Conservation (phyloP, 306 rosid species). For the Senna siamea region DNA sequence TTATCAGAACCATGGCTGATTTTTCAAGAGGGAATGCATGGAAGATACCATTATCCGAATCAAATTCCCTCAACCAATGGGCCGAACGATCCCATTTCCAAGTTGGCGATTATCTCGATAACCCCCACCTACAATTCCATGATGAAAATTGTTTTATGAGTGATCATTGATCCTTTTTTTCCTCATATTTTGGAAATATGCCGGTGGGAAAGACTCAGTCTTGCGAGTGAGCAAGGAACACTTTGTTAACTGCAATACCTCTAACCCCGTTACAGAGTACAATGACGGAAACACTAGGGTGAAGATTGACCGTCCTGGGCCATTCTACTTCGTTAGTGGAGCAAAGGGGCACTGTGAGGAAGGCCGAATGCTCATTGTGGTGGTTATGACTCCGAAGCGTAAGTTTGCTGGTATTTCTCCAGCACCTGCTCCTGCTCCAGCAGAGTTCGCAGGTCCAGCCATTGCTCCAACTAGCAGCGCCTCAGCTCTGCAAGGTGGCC, state of each 20-base stretch:
- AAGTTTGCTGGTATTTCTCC: constrained; percentile 53
- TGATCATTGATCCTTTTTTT: constrained; percentile 1
- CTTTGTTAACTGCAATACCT: constrained; percentile 58
- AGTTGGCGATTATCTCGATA: constrained; percentile 74
- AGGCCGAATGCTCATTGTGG: constrained; percentile 77
- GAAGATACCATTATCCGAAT: constrained; percentile 78
- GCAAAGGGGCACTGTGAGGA: constrained; percentile 74
- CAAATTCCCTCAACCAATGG: constrained; percentile 79
- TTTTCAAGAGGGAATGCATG: constrained; percentile 55
- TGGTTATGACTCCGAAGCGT: constrained; percentile 67
- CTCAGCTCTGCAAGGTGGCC: constrained; percentile 42
- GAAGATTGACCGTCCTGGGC: constrained; percentile 64
- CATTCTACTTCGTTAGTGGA: constrained; percentile 86
- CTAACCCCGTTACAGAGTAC: constrained; percentile 54
- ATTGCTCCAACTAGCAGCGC: constrained; percentile 82
- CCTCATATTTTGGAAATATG: constrained; percentile 82
- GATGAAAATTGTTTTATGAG: not conserved
- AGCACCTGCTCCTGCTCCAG: constrained; percentile 62
- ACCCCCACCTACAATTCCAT: not conserved
- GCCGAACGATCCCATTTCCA: constrained; percentile 69
- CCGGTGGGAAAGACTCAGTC: constrained; percentile 78
- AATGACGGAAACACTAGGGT: constrained; percentile 74
- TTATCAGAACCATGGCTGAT: constrained; percentile 51
- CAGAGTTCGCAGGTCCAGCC: constrained; percentile 63
- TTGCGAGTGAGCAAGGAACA: constrained; percentile 69